Conservation (phyloP, 148 eudicot species). For the Diospyros lotus region DNA sequence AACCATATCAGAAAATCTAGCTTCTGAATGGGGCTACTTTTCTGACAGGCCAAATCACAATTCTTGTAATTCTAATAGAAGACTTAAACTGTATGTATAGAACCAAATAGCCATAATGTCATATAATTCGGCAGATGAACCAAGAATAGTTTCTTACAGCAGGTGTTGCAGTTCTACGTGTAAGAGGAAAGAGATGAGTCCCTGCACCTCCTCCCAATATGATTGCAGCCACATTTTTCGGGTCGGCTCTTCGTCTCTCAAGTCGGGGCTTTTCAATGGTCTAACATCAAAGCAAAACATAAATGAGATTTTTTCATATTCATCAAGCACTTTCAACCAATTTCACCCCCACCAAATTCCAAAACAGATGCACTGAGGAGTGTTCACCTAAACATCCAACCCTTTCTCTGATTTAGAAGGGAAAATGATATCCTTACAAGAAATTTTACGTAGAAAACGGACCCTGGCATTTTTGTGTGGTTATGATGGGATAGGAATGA, state of each 20-base stretch:
- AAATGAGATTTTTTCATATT: not conserved
- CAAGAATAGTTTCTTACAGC: slow-evolving; percentile 60
- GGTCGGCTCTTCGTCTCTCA: slow-evolving; percentile 53
- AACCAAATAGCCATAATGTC: not conserved
- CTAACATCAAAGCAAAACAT: slow-evolving; percentile 29
- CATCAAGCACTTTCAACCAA: not conserved
- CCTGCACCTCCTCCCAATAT: slow-evolving; percentile 97
- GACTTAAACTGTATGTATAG: no score
- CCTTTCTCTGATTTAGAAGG: not conserved
- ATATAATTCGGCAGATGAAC: not conserved
- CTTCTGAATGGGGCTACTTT: not conserved
- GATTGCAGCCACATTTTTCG: slow-evolving; percentile 71
- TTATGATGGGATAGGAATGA: no score
- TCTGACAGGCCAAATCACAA: not conserved
- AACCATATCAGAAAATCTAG: slow-evolving; percentile 1
- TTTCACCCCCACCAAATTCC: not conserved
- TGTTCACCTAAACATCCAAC: not conserved
- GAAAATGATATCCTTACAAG: no score
- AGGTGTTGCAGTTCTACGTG: slow-evolving; percentile 82
- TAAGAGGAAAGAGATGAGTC: slow-evolving; percentile 83
- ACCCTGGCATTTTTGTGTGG: no score
- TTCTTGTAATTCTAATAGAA: no score
- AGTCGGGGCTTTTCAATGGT: slow-evolving; percentile 32
- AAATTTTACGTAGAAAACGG: no score
- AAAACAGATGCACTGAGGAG: not conserved